Percentiles rank a stretch among this genome's conserved stretches.
These are phyloP conservation scores for Daldinia bambusicola DNA, from an alignment of 495 filamentous ascomycete genomes.

Conservation along the genomic window DNA sequence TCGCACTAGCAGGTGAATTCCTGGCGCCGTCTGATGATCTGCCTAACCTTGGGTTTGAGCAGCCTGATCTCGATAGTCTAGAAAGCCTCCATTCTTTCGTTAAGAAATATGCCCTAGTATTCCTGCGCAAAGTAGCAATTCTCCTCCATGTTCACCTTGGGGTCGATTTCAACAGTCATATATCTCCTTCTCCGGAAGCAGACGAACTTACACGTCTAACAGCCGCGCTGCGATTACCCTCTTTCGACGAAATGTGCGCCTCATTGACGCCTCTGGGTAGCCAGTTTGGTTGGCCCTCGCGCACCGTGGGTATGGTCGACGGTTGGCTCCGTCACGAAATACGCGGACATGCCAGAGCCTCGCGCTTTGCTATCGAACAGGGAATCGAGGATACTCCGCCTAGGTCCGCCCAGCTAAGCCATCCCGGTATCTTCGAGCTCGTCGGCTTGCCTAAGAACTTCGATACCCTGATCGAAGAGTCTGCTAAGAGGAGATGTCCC, in stretches of 20 bases:
- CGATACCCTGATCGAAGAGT: slow-evolving; percentile 92
- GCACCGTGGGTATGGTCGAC: slow-evolving; percentile 59
- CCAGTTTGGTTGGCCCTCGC: slow-evolving; percentile 54
- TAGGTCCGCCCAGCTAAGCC: slow-evolving; percentile 66
- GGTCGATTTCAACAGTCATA: slow-evolving; percentile 82
- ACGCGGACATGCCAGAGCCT: slow-evolving; percentile 27
- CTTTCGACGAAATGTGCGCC: slow-evolving; percentile 79
- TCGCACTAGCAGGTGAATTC: neutral
- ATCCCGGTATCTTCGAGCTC: slow-evolving; percentile 93
- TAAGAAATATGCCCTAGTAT: slow-evolving; percentile 84
- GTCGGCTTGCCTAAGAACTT: slow-evolving; percentile 91
- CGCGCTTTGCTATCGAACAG: slow-evolving; percentile 13
- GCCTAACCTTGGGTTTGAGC: slow-evolving; percentile 54
- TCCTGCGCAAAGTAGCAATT: slow-evolving; percentile 85
- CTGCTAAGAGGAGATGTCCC: slow-evolving; percentile 83
- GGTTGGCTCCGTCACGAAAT: slow-evolving; percentile 82
- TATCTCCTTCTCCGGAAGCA: slow-evolving; percentile 69
- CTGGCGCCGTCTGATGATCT: slow-evolving; percentile 14
- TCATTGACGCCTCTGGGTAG: slow-evolving; percentile 55
- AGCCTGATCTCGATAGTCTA: slow-evolving; percentile 55
- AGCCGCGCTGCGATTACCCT: slow-evolving; percentile 75
- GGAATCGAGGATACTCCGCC: slow-evolving; percentile 35
- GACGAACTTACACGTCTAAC: slow-evolving; percentile 87
- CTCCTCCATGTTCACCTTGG: slow-evolving; percentile 89
- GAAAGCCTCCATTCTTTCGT: slow-evolving; percentile 60